Evolutionary conservation across 768 basidiomycete genomes (phyloP).

Genomic region (Clitopilus passeckerianus): DNA sequence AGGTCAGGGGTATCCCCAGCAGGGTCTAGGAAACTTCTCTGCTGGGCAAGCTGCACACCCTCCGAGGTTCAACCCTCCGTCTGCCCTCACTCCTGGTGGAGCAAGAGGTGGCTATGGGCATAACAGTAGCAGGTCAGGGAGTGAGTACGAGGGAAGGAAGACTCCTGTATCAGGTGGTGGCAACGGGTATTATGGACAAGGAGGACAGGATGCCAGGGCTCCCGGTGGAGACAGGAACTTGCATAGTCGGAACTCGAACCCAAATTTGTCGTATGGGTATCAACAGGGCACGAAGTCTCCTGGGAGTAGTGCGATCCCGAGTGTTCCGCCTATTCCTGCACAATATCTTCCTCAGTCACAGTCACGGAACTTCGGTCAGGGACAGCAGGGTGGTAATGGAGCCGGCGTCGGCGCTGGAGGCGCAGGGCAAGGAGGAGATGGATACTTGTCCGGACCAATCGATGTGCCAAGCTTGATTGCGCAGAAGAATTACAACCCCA

Average conservation of each 20-base stretch:
- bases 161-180: slow-evolving; percentile 40
- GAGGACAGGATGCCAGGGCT: slow-evolving; percentile 8
- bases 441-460: slow-evolving; percentile 61
- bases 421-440: slow-evolving; percentile 19
- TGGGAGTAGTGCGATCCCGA: slow-evolving; percentile 40
- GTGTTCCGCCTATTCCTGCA: slow-evolving; percentile 66
- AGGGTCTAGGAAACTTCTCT: slow-evolving; percentile 26
- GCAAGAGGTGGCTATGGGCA: slow-evolving; percentile 31
- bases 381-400: slow-evolving; percentile 31
- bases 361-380: neutral
- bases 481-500: slow-evolving; percentile 88
- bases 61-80: slow-evolving; percentile 63
- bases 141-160: slow-evolving; percentile 65
- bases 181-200: slow-evolving; percentile 28
- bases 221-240: slow-evolving; percentile 43
- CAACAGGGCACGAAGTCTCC: slow-evolving; percentile 37
- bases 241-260: slow-evolving; percentile 56
- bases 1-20: neutral
- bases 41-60: slow-evolving; percentile 55
- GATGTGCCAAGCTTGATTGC: slow-evolving; percentile 85
- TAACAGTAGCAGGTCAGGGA: slow-evolving; percentile 34
- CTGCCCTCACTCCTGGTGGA: slow-evolving; percentile 35
- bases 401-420: slow-evolving; percentile 20
- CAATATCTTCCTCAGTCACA: slow-evolving; percentile 61
- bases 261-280: slow-evolving; percentile 64